Conservation (phyloP, 305 asterid genomes). For the Solanum aculeatissimum region DNA sequence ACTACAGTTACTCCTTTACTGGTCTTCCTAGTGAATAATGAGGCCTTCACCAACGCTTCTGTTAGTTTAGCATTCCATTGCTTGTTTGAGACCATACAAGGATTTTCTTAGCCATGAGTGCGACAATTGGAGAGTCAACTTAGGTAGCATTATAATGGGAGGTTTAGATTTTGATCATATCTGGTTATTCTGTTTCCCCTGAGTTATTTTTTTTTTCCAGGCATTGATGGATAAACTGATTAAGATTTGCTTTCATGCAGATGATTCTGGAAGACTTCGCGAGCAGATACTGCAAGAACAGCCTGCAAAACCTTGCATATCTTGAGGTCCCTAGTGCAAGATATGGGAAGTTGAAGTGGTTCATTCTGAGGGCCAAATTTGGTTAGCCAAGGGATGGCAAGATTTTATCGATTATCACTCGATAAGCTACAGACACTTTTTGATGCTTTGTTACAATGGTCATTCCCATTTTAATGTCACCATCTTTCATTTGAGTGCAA, state of each 20-base stretch:
- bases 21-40: no score
- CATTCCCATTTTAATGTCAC: slow-evolving; percentile 10
- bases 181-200: not conserved
- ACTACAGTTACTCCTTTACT: no score
- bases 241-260: not conserved
- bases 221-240: not conserved
- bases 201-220: not conserved
- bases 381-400: not conserved
- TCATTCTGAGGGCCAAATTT: not conserved
- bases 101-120: not conserved
- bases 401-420: not conserved
- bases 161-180: not conserved
- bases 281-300: not conserved
- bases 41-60: no score
- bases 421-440: not conserved
- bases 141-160: not conserved
- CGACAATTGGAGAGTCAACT: not conserved
- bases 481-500: slow-evolving; percentile 16
- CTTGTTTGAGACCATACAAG: no score
- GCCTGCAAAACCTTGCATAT: not conserved
- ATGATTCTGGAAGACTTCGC: not conserved
- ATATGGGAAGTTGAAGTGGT: not conserved
- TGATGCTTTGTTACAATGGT: not conserved
- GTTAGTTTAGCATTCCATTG: no score
- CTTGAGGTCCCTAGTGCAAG: not conserved